A percentile compares a stretch with the other conserved stretches of the same genome.
Evolutionary conservation across 225 moss, liverwort and hornwort species (phyloP).

Genomic region (Neckera pumila): DNA sequence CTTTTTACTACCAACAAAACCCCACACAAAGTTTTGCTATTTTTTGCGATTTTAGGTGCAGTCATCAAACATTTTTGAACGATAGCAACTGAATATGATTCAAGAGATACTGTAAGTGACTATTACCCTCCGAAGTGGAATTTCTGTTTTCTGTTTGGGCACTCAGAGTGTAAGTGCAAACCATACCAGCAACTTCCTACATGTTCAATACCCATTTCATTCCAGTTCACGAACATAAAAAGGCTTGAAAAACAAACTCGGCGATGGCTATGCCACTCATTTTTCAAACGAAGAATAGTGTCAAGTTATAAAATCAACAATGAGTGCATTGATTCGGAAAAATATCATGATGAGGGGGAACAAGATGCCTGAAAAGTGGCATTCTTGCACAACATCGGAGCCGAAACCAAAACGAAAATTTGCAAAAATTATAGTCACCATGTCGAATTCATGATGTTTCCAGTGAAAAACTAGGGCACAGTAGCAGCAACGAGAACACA

Average conservation of each 20-base stretch:
- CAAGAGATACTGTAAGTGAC: too few species aligned
- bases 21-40: too few species aligned
- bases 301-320: neutral
- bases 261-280: conserved; percentile 45
- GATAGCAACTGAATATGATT: too few species aligned
- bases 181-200: neutral
- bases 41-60: too few species aligned
- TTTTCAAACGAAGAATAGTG: neutral
- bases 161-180: neutral
- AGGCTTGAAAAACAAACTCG: neutral
- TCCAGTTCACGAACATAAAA: neutral
- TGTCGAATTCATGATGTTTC: neutral
- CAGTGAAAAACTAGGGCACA: neutral
- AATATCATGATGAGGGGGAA: neutral
- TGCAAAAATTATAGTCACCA: neutral
- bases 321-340: neutral
- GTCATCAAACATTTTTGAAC: too few species aligned
- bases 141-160: too few species aligned
- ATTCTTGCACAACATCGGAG: neutral
- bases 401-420: neutral
- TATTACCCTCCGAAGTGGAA: too few species aligned
- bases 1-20: too few species aligned
- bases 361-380: neutral
- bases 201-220: neutral
- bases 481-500: neutral